Evolutionary conservation across 1,139 yeast species (phyloP), one percentile per base, ranked within the genome.

Genomic region (Saccharomyces hybrid): DNA sequence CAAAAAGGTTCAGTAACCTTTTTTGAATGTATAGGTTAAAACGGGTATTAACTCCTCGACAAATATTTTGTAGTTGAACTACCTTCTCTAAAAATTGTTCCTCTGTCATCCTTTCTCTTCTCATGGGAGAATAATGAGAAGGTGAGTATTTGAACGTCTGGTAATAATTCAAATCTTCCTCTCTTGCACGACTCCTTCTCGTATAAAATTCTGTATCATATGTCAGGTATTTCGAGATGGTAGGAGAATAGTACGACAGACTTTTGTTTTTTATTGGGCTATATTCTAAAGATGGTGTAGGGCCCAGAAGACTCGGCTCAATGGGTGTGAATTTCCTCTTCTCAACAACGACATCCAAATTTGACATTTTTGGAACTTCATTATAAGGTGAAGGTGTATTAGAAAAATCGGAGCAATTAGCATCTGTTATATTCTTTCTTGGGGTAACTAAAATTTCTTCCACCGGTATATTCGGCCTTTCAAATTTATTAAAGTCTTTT

Each of bases 21-120:
- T 61, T 77, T 61, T 80, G 79, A 46, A 85, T 85, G 67, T 82
- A 84, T 73, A 84, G 74, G 28, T 71, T 71, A 66, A 83, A 86
- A 51, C 95, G 76, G 57, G 81, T 72, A 53, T 80, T 75, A 0
- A 87, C 84, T 28, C 91, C 93, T 60, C 87, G 74, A 7, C 85
- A 77, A 31, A 83, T 70, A 0, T 89, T 78, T 65, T 86, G 93
- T 31, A 85, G 72, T 55, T 61, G 59, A 31, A 74, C 65, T 9
- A 76, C 67, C 4, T 66, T 66, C 13, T 68, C 69, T 46, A 74
- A 54, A 57, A 71, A 72, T 29, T 72, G 71, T 14, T 57, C 58
- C 53, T 72, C 74, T 3, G 69, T 59, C 62, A 72, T 64, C 41
- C 59, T 64, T 49, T 64, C 62, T 51, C 58, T 65, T 52, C 69